Base-by-base conservation (phyloP, 768 basidiomycete genomes). In the Crassisporium funariophilum region DNA sequence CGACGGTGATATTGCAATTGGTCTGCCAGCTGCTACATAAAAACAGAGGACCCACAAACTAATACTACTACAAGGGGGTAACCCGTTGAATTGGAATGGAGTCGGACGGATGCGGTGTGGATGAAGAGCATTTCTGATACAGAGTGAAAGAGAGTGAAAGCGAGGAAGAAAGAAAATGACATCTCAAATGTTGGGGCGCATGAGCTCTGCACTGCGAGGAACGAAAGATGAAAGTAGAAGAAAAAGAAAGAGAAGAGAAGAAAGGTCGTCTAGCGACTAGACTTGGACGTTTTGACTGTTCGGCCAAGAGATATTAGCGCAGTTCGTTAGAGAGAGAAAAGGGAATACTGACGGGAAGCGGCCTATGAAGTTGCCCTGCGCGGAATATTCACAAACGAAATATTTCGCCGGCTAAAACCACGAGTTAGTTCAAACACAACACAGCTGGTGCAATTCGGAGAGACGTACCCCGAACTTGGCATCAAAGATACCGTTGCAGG, bases 351-450 rank as follows among this genome's bases (percentile, higher is more conserved):
- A 84, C 84, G 63, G 62, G 54, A 85, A 87, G 44, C 76, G 54
- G 23, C 84, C 84, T 16, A 74, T 71, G 54, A 88, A 70, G 63
- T 88, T 88, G 35, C 86, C 86, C 34, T 75, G 70, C 9, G 74
- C 72, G 23, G 65, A 76, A 60, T 88, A 88, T 67, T 88, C 84
- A 69, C 86, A 88, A 21, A 87, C 86, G 54, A 72, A 78, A 65
- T 63, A 87, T 35, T 78, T 71, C 16, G 83, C 81, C 45, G 61
- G 56, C 83, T 85, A 57, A 34, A 54, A 29, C 17, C 33, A 43
- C 25, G 55, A 46, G 39, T 31, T 3, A 34, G 17, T 40, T 53
- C 25, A 50, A 33, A 33, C 16, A 27, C 9, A 19, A n/a, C 29
- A 21, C 23, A 19, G 16, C 27, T 52, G 9, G 17, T 43, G 16